phyloP scores from a whole-genome alignment of 1,284 basidiomycete genomes.

The Pseudozyma flocculosa region DNA sequence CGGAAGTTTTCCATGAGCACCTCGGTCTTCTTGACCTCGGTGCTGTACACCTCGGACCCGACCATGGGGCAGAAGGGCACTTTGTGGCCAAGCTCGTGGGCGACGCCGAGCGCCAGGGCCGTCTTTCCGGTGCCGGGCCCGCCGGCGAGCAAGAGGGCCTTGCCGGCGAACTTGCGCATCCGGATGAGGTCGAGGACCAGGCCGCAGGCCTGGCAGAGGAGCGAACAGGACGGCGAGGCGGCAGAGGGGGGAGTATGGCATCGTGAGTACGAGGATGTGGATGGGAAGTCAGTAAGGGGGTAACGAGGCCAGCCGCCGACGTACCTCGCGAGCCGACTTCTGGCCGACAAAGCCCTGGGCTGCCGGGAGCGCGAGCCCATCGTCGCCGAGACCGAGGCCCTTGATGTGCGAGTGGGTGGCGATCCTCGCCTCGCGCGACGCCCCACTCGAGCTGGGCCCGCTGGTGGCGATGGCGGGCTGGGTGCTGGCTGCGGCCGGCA shows the following conservation, averaged over 20 bases:
- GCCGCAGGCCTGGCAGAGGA: conserved; percentile 71
- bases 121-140: conserved; percentile 94
- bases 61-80: conserved; percentile 99
- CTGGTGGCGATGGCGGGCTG: too few relatives aligned
- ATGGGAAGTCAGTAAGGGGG: too few relatives aligned
- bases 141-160: conserved; percentile 81
- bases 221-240: neutral
- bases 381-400: conserved; percentile 83
- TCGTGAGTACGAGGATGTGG: too few relatives aligned
- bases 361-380: conserved; percentile 71
- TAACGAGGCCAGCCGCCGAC: too few relatives aligned
- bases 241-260: conserved; percentile 1
- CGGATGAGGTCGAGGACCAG: conserved; percentile 88
- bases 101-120: conserved; percentile 86
- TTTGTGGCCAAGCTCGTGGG: conserved; percentile 89
- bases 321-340: conserved; percentile 81
- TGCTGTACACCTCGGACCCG: conserved; percentile 92
- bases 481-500: too few relatives aligned
- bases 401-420: conserved; percentile 93
- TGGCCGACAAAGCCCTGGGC: conserved; percentile 90
- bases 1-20: conserved; percentile 94
- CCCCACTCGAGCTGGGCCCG: neutral
- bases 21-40: conserved; percentile 98
- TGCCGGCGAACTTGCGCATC: conserved; percentile 85
- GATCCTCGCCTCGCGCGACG: conserved; percentile 63